These are phyloP conservation scores for Cladosporium velox DNA, from an alignment of 2,329 filamentous ascomycete species.

Conservation along the genomic window DNA sequence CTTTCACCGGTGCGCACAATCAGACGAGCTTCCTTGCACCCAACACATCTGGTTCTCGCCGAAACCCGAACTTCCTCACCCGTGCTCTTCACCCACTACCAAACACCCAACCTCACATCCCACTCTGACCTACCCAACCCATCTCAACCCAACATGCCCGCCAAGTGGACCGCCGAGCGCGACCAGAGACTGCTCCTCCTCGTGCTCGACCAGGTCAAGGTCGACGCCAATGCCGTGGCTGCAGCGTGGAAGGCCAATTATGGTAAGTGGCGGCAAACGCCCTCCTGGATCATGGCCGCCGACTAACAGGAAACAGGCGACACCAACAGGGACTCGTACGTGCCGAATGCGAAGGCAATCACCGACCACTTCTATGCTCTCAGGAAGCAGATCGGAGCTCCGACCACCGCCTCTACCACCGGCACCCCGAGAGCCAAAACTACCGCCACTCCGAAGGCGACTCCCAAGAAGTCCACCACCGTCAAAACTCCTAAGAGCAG, in stretches of 20 bases:
- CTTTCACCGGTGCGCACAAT: background rate
- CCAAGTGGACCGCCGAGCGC: conserved; percentile 28
- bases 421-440: background rate
- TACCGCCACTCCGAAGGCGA: conserved; percentile 19
- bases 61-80: background rate
- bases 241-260: conserved; percentile 25
- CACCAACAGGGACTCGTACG: conserved; percentile 5
- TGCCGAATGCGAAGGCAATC: conserved; percentile 25
- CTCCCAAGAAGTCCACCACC: background rate
- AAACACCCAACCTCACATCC: too few relatives aligned
- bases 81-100: background rate
- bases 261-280: background rate
- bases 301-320: background rate
- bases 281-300: background rate
- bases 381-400: conserved; percentile 17
- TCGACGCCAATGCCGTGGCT: conserved; percentile 21
- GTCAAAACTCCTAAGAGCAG: conserved; percentile 21
- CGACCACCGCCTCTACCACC: too few relatives aligned
- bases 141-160: conserved; percentile 24
- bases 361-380: conserved; percentile 29
- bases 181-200: conserved; percentile 33
- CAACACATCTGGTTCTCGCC: background rate
- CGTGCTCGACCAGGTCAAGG: conserved; percentile 25
- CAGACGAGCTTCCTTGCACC: background rate
- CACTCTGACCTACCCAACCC: background rate